phyloP scores from a whole-genome alignment of 2,329 filamentous ascomycete species.

The Plenodomus biglobosus region DNA sequence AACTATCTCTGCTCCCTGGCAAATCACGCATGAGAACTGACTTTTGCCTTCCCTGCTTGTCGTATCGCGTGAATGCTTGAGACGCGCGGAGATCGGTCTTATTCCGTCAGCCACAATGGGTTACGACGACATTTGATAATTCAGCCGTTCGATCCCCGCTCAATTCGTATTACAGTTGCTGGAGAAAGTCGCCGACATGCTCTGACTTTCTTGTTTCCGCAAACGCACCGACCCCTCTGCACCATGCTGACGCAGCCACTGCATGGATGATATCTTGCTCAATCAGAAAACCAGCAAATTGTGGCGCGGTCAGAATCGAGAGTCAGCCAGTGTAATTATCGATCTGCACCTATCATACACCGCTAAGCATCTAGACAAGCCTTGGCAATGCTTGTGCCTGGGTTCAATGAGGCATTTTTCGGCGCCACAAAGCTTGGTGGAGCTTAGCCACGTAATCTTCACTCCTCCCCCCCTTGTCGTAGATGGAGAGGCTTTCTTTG shows the following conservation, averaged over 20 bases:
- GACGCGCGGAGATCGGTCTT: no score
- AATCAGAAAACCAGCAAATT: constrained; percentile 1
- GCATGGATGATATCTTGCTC: constrained; percentile 16
- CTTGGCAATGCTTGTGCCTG: constrained; percentile 35
- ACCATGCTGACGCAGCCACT: constrained; percentile 15
- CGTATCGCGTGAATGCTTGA: no score
- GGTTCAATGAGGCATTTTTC: constrained; percentile 28
- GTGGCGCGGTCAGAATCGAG: constrained; percentile 11
- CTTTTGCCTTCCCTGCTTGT: no score
- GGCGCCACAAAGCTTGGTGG: constrained; percentile 30
- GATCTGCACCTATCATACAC: constrained; percentile 14
- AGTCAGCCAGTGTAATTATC: not conserved
- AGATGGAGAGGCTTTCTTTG: constrained; percentile 10
- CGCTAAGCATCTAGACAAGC: constrained; percentile 23
- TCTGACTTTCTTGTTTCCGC: not conserved
- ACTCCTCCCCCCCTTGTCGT: constrained; percentile 8
- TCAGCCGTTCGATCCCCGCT: no score
- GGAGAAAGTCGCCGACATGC: not conserved
- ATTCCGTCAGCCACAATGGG: no score
- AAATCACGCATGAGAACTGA: no score
- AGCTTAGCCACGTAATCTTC: constrained; percentile 18
- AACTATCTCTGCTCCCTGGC: no score
- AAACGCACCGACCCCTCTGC: constrained; percentile 1
- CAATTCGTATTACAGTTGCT: no score
- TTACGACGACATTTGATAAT: no score